Evolutionary conservation across 192 early-diverging fungal genomes (phyloP).

Genomic region (Coemansia sp.): DNA sequence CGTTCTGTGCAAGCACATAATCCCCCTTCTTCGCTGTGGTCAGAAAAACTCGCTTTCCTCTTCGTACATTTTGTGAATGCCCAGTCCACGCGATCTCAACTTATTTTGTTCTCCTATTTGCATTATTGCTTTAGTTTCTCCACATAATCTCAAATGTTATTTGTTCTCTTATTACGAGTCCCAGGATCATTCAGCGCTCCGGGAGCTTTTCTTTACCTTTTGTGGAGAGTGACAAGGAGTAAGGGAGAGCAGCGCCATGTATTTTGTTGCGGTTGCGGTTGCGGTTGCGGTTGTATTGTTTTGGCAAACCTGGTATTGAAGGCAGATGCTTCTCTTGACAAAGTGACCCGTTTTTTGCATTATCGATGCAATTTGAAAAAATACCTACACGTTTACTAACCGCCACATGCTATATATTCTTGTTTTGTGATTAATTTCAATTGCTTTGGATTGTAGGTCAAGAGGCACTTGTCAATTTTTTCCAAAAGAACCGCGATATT

Average conservation of each 20-base stretch:
- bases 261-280: background rate
- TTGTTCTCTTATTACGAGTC: background rate
- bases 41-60: background rate
- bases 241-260: background rate
- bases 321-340: too few relatives aligned
- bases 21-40: background rate
- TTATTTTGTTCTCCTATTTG: slow-evolving; percentile 1
- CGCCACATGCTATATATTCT: background rate
- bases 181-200: too few relatives aligned
- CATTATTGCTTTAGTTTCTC: slow-evolving; percentile 1
- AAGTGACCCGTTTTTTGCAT: background rate
- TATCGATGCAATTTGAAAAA: background rate
- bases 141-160: slow-evolving; percentile 4
- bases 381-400: slow-evolving; percentile 14
- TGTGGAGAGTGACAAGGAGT: too few relatives aligned
- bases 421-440: background rate
- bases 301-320: too few relatives aligned
- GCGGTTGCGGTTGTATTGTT: background rate
- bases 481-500: slow-evolving; percentile 47
- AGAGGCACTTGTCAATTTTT: slow-evolving; percentile 29
- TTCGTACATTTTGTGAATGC: background rate
- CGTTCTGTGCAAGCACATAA: background rate
- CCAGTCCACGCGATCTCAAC: background rate
- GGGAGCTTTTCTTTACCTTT: too few relatives aligned
- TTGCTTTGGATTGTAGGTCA: slow-evolving; percentile 25